Percentiles rank a stretch among this genome's conserved stretches.
Evolutionary conservation across 345 rosid species (phyloP).

Genomic region (Hypericum androsaemum): DNA sequence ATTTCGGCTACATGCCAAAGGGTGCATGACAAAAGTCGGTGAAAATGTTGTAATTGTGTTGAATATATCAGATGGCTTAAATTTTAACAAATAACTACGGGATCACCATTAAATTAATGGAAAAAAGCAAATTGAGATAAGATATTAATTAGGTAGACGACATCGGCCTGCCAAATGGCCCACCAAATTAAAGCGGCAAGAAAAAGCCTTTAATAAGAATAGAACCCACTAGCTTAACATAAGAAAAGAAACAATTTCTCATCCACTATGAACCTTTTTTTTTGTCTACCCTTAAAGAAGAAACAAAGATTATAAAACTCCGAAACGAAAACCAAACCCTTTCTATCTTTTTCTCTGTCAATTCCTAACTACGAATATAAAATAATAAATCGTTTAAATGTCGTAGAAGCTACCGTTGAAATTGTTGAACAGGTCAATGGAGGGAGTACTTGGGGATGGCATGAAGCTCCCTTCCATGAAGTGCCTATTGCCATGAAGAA

Average conservation of each 20-base stretch:
- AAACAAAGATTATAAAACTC: background rate
- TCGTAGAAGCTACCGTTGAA: conserved; percentile 35
- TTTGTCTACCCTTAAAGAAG: conserved; percentile 7
- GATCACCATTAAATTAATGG: background rate
- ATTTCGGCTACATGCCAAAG: no score
- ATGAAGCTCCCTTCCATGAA: conserved; percentile 43
- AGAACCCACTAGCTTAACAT: conserved; percentile 25
- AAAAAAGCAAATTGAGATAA: background rate
- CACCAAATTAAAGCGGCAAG: conserved; percentile 14
- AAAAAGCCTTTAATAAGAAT: conserved; percentile 16
- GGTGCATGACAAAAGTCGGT: no score
- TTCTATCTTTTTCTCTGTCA: background rate
- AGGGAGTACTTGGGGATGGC: conserved; percentile 34
- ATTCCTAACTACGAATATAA: background rate
- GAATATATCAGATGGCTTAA: no score
- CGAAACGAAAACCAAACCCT: no score
- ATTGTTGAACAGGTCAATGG: conserved; percentile 53
- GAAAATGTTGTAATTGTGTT: no score
- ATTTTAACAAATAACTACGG: no score
- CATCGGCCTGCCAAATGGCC: conserved; percentile 13
- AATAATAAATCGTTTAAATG: conserved; percentile 16
- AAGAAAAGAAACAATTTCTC: conserved; percentile 10
- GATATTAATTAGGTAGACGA: conserved; percentile 7
- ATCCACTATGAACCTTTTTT: background rate
- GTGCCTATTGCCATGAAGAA: conserved; percentile 33